phyloP scores from a whole-genome alignment of 495 filamentous ascomycete species.

The Neurospora sp. region DNA sequence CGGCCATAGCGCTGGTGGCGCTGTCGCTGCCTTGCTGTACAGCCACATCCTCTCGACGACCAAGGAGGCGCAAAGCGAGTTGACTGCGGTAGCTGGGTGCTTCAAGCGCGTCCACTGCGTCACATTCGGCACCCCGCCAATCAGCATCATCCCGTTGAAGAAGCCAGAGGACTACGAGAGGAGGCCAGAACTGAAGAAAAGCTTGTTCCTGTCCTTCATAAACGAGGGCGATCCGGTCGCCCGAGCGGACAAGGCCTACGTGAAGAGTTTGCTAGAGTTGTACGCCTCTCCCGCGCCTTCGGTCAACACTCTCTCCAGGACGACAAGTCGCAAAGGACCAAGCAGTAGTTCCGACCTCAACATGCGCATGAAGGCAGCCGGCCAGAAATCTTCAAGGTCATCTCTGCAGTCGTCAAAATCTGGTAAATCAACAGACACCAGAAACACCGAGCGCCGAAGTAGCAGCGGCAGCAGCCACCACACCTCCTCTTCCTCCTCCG shows the following conservation, averaged over 20 bases:
- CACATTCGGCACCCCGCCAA: conserved; percentile 70
- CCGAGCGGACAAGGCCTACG: conserved; percentile 63
- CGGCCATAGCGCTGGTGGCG: conserved; percentile 75
- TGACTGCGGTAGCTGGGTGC: conserved; percentile 52
- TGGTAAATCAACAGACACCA: conserved; percentile 11
- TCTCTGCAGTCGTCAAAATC: conserved; percentile 21
- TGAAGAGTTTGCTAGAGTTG: conserved; percentile 59
- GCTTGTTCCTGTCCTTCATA: conserved; percentile 63
- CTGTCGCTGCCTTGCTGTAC: conserved; percentile 67
- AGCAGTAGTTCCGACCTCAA: background rate
- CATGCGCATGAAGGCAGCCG: conserved; percentile 11
- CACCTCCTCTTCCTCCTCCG: background rate
- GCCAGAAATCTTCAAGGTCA: conserved; percentile 14
- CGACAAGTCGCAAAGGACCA: conserved; percentile 3
- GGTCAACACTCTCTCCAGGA: background rate
- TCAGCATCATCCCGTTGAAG: conserved; percentile 57
- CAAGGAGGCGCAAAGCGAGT: conserved; percentile 46
- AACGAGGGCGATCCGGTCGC: conserved; percentile 80
- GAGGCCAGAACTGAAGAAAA: conserved; percentile 40
- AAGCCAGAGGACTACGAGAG: conserved; percentile 35
- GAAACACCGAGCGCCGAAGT: conserved; percentile 7
- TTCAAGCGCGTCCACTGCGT: conserved; percentile 75
- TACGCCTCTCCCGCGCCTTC: conserved; percentile 53
- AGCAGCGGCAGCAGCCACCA: background rate
- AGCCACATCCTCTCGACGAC: conserved; percentile 61